These are phyloP conservation scores for Thozetella sp. DNA, from an alignment of 495 filamentous ascomycete species.

Conservation along the genomic window DNA sequence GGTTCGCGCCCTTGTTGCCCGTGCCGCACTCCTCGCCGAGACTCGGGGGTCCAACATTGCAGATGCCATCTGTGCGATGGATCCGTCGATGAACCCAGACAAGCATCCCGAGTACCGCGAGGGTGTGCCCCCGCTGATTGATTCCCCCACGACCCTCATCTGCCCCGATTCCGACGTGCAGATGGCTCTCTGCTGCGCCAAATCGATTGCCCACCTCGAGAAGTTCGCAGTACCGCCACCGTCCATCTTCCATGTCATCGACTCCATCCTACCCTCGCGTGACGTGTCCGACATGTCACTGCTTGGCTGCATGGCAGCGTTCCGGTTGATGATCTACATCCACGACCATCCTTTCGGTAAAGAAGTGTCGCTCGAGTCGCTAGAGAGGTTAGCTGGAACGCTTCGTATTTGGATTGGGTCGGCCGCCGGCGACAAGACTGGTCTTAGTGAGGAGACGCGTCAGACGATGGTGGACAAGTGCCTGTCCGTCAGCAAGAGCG, in stretches of 20 bases:
- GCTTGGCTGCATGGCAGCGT: constrained; percentile 77
- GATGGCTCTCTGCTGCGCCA: constrained; percentile 77
- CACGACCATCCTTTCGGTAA: constrained; percentile 54
- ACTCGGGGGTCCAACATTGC: constrained; percentile 56
- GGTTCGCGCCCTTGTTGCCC: constrained; percentile 75
- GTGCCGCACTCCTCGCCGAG: constrained; percentile 57
- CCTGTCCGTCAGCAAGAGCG: constrained; percentile 44
- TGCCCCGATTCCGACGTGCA: constrained; percentile 61
- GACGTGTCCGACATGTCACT: constrained; percentile 60
- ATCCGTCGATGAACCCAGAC: constrained; percentile 46
- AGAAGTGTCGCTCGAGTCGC: constrained; percentile 38
- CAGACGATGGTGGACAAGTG: constrained; percentile 50
- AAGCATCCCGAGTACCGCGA: constrained; percentile 23
- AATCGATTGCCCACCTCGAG: constrained; percentile 73
- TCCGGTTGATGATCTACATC: constrained; percentile 65
- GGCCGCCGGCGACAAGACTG: constrained; percentile 37
- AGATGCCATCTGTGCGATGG: constrained; percentile 54
- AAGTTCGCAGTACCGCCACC: constrained; percentile 39
- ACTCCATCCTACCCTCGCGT: constrained; percentile 37
- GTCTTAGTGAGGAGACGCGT: constrained; percentile 44
- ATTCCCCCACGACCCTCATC: constrained; percentile 28
- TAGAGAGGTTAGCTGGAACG: constrained; percentile 54
- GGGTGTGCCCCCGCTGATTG: constrained; percentile 23
- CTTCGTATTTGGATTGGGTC: constrained; percentile 59
- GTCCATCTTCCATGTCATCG: constrained; percentile 44